Evolutionary conservation across 2,329 filamentous ascomycete species (phyloP), one percentile per base, ranked within the genome.

Genomic region (Thelonectria olida): DNA sequence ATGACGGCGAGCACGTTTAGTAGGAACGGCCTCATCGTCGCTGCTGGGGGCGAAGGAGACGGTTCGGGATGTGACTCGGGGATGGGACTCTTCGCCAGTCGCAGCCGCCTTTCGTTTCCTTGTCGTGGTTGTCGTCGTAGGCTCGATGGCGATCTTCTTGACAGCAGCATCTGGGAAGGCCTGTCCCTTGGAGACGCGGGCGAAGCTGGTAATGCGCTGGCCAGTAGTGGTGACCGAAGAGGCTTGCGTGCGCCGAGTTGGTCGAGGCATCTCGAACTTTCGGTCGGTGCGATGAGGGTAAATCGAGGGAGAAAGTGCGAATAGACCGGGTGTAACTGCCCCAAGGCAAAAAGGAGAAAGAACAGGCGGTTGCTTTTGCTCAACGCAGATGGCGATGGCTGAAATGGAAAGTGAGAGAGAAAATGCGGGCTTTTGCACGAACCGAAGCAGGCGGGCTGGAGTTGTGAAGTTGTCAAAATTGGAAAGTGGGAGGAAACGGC

Each of bases 151-250:
- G 20, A 67, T 69, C 63, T 80, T 79, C 66, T 82, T 80, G 31
- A 69, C 42, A 8, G 75, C 66, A n/a, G 58, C 39, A 42, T 72
- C 71, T 15, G 63, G 60, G 19, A 70, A 64, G 17, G 63, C 57
- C 19, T 74, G 67, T 20, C 70, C 69, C 73, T 85, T 86, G 31
- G 82, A 84, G 48, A 85, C 73, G 54, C 82, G 82, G 45, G 79
- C 68, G 68, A 84, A 85, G 69, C 66, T 77, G 74, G 71, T 76
- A 55, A 85, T 84, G 64, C 72, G 61, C 22, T 73, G 73, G 36
- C 53, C 63, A 13, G 54, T 31, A 25, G 66, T 44, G 28, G 66
- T 44, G 28, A 61, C 62, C 55, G 66, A 61, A 27, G 45, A 56
- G 47, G 59, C 64, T 39, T 73, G 65, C 19, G 64, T 67, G 58